Evolutionary conservation across 2,329 filamentous ascomycete genomes (phyloP), one percentile per base, ranked within the genome.

Genomic region (Penicillium sumatraense): DNA sequence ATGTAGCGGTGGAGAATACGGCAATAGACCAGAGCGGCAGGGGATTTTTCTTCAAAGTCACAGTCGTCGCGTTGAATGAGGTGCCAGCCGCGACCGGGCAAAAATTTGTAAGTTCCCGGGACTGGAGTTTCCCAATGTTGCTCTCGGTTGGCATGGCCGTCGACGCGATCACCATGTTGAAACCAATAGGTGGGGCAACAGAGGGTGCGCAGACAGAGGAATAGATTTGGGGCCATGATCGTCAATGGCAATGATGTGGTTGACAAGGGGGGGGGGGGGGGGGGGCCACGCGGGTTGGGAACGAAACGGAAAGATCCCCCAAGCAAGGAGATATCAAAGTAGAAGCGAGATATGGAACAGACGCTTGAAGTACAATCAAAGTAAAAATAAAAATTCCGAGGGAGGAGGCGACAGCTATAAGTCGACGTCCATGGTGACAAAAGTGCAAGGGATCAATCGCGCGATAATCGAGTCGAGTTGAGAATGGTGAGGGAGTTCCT

Each of bases 151-250:
- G 72, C 66, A 2, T 75, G 67, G 23, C 72, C 72, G 21, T 76
- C 70, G 49, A 72, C 65, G 50, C 70, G 70, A 31, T 75, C 69
- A 35, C 70, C 68, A 18, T 67, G 72, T 33, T 75, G 71, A 61
- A 81, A 81, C 80, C 79, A 81, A 70, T 80, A 80, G 56, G 73
- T 68, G 6, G 80, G 80, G 51, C 75, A 77, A 66, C 80, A 78
- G 41, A 78, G 68, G 49, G 72, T 76, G 52, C 80, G 78, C n/a
- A 78, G 72, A 48, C 77, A 80, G 64, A 81, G 64, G 52, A 80
- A 79, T 46, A 81, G 75, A 63, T 82, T 82, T 58, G 80, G 80
- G 38, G 80, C 76, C 80, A 82, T 82, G 56, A 52, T 61, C 44
- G 45, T 45, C 41, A 48, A 41, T 52, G 47, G 21, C 36, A 41